A percentile compares a stretch with the other conserved stretches of the same genome.
Conservation (phyloP, 352 stramenopile species). For the Globisporangium acanthophoron region DNA sequence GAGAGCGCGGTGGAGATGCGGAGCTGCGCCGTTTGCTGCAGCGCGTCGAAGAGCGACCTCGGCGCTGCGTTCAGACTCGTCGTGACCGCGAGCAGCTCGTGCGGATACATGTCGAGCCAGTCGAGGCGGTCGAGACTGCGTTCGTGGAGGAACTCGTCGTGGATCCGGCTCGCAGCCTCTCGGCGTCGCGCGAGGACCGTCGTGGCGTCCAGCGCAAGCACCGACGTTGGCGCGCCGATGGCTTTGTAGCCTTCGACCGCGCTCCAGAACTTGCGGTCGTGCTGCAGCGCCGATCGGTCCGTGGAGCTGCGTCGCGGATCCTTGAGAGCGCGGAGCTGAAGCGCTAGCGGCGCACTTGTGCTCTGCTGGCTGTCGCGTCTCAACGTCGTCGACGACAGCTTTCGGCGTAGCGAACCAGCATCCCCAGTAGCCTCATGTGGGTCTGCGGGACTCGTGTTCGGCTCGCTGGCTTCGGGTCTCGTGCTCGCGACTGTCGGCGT, state of each 20-base stretch:
- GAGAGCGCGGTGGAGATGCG: conserved; percentile 35
- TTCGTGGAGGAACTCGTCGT: conserved; percentile 35
- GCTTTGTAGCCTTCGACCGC: conserved; percentile 52
- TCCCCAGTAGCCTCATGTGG: neutral
- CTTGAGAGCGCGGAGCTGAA: neutral
- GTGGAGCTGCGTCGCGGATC: neutral
- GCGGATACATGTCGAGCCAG: conserved; percentile 54
- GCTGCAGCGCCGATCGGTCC: conserved; percentile 12
- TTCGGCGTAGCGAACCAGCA: no score
- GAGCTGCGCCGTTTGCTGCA: conserved; percentile 48
- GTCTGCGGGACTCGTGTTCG: neutral
- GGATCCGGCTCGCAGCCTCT: conserved; percentile 40
- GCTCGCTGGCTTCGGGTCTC: neutral
- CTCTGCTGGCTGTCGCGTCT: neutral
- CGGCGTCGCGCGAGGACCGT: conserved; percentile 24
- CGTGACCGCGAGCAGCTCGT: conserved; percentile 27
- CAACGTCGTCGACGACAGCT: neutral
- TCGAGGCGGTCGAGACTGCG: conserved; percentile 11
- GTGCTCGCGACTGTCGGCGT: neutral
- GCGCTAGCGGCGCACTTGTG: neutral
- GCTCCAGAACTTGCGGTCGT: conserved; percentile 58
- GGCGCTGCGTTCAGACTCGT: conserved; percentile 23
- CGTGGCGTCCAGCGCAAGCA: conserved; percentile 34
- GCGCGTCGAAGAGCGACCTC: conserved; percentile 36
- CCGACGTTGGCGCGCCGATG: conserved; percentile 22